Conservation (phyloP, 2,329 filamentous ascomycete genomes). For the Colletotrichum tamarilloi region DNA sequence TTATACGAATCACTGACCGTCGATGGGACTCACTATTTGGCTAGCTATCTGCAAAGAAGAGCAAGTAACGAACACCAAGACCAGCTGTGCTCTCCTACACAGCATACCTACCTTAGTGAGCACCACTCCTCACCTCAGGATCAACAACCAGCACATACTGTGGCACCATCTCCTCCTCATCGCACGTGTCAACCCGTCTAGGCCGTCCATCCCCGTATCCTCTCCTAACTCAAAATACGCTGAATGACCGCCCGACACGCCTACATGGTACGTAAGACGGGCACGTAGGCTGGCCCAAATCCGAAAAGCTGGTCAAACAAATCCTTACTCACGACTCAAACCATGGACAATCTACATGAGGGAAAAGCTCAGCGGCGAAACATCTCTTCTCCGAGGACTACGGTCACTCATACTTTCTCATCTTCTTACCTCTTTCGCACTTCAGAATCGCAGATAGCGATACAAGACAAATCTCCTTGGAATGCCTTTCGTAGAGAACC, state of each 20-base stretch:
- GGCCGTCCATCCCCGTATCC: background rate
- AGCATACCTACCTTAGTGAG: no score
- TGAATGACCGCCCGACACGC: background rate
- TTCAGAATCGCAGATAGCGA: background rate
- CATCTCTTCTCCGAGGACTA: background rate
- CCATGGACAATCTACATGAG: background rate
- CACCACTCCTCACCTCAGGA: background rate
- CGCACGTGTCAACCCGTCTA: background rate
- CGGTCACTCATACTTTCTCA: background rate
- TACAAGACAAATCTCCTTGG: no score
- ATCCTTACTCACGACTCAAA: background rate
- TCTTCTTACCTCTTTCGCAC: background rate
- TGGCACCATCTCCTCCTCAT: background rate
- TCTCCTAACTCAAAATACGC: background rate
- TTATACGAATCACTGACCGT: no score
- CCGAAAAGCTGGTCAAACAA: background rate
- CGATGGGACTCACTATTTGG: no score
- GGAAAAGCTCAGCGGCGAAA: background rate
- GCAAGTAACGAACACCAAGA: background rate
- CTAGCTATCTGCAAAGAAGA: background rate
- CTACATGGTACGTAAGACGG: background rate
- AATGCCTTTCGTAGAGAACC: no score
- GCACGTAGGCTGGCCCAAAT: background rate
- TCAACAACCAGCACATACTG: background rate
- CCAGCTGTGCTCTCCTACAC: background rate